Evolutionary conservation across 345 rosid genomes (phyloP), one percentile per base, ranked within the genome.

Genomic region (Gossypium longicalyx): DNA sequence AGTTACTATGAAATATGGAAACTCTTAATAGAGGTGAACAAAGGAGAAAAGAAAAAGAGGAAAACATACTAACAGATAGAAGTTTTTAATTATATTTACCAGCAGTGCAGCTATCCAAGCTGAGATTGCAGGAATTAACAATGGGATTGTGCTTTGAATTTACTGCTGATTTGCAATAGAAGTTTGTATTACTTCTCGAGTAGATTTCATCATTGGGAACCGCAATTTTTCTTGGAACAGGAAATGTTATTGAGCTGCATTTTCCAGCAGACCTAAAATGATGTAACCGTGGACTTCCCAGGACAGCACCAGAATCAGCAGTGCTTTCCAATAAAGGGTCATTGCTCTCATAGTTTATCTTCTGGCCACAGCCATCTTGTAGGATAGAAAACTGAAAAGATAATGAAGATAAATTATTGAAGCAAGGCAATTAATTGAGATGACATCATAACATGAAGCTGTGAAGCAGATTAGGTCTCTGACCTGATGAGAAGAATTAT

Each of bases 401-500:
- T 47, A 53, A 58, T 52, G 9, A 11, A 48, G 49, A 74, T n/a
- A 48, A 44, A 67, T 16, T 65, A 63, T 51, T 20, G 61, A 27
- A 60, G 22, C 47, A 58, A 59, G 58, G 15, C 23, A 16, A 22
- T 8, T 12, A 25, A 49, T 15, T 53, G 63, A 56, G 2, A 45
- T 17, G 49, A 23, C 34, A 13, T 9, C 47, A 29, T 77, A 8
- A 62, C 59, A 27, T 29, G 11, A 61, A 69, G n/a, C 61, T 27
- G 49, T 57, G 51, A 76, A 49, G 59, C 38, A 76, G 71, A 63
- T 49, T 67, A 67, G 73, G 49, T 17, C 41, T 54, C 88, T 4
- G 63, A 89, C 97, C 98, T 86, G 87, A 70, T 70, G 64, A 52
- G 82, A 76, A 52, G 82, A 76, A 81, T 57, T 67, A 74, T 11